phyloP scores from a whole-genome alignment of 768 basidiomycete genomes.

The Phanerochaete sordida region DNA sequence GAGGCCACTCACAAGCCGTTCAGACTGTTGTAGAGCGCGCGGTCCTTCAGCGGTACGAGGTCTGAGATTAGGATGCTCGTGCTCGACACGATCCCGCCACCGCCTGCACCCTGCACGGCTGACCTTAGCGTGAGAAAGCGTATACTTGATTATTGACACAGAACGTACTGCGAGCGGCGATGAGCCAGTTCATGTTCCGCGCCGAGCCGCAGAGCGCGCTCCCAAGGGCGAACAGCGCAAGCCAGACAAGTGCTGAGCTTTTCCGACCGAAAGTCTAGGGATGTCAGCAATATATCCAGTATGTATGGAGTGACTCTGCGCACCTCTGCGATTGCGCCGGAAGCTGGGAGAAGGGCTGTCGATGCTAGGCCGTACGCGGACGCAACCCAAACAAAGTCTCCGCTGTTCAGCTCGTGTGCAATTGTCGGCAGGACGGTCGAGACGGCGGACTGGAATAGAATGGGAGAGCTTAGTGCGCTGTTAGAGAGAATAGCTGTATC shows the following conservation, averaged over 20 bases:
- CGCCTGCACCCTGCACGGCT: slow-evolving; percentile 22
- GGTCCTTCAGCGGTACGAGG: slow-evolving; percentile 21
- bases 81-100: slow-evolving; percentile 17
- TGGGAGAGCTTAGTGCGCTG: no score
- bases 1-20: slow-evolving; percentile 8
- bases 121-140: background rate
- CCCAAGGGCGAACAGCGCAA: slow-evolving; percentile 33
- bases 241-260: slow-evolving; percentile 23
- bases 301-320: background rate
- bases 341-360: slow-evolving; percentile 30
- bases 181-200: slow-evolving; percentile 34
- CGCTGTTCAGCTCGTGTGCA: slow-evolving; percentile 9
- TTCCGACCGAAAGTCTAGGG: slow-evolving; percentile 30
- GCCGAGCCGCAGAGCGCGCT: slow-evolving; percentile 36
- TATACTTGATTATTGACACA: background rate
- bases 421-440: slow-evolving; percentile 18
- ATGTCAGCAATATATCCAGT: no score
- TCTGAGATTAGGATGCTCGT: slow-evolving; percentile 21
- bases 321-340: slow-evolving; percentile 24
- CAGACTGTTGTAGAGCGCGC: slow-evolving; percentile 9
- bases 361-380: slow-evolving; percentile 30
- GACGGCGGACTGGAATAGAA: slow-evolving; percentile 20
- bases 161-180: slow-evolving; percentile 29
- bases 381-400: slow-evolving; percentile 20
- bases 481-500: no score